phyloP scores from a whole-genome alignment of 176 grass and related monocot species.

The Triticum timopheevii region DNA sequence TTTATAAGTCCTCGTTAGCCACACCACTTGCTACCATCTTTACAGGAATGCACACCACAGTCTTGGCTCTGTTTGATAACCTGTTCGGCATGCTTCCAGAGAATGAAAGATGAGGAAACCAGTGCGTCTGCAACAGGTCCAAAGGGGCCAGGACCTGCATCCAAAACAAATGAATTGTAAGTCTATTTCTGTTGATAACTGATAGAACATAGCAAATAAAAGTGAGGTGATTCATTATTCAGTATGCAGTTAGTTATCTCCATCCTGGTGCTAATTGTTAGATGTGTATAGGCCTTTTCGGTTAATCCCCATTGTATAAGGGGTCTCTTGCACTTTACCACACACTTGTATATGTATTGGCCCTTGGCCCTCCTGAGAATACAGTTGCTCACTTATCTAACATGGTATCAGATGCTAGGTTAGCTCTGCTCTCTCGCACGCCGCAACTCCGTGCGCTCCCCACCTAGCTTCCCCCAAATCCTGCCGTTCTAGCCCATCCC shows the following conservation, averaged over 20 bases:
- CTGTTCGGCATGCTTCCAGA: constrained; percentile 38
- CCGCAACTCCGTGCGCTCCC: too few species aligned
- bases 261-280: background rate
- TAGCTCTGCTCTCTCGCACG: too few species aligned
- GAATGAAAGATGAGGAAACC: constrained; percentile 43
- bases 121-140: constrained; percentile 48
- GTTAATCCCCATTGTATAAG: too few species aligned
- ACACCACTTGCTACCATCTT: background rate
- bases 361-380: too few species aligned
- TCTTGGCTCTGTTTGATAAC: constrained; percentile 19
- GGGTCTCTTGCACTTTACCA: too few species aligned
- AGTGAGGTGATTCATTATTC: background rate
- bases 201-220: background rate
- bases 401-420: too few species aligned
- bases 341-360: too few species aligned
- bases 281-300: too few species aligned
- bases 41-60: background rate
- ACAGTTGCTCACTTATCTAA: too few species aligned
- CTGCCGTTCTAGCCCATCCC: too few species aligned
- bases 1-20: background rate
- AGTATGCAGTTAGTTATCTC: background rate
- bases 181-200: constrained; percentile 3
- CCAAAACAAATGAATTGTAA: constrained; percentile 69
- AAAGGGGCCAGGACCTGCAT: constrained; percentile 83
- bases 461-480: too few species aligned